Conservation (phyloP, 2,329 filamentous ascomycete genomes). For the Hymenoscyphus occultus region DNA sequence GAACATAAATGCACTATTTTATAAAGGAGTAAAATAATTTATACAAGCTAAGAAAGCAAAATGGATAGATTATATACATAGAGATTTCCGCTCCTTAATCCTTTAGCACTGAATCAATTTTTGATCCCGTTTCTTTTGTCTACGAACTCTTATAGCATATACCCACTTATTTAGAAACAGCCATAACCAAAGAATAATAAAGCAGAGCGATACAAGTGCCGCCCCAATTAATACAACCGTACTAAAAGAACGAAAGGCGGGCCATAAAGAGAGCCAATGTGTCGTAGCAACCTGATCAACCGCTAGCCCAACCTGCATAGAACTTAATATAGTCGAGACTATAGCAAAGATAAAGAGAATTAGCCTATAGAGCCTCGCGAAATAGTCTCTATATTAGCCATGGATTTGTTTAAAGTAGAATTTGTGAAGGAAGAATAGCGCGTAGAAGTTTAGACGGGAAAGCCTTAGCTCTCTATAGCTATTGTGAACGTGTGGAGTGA, state of each 20-base stretch:
- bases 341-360: conserved; percentile 13
- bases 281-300: conserved; percentile 7
- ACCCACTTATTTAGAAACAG: conserved; percentile 1
- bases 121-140: background rate
- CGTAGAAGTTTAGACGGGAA: conserved; percentile 19
- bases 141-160: background rate
- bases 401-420: conserved; percentile 8
- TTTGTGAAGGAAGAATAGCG: conserved; percentile 11
- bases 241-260: conserved; percentile 2
- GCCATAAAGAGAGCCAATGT: background rate
- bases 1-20: too few relatives aligned
- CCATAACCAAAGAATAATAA: background rate
- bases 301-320: conserved; percentile 16
- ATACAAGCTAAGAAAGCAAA: background rate
- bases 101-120: background rate
- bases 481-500: too few relatives aligned
- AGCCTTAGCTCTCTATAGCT: conserved; percentile 38
- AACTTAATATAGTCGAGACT: conserved; percentile 9
- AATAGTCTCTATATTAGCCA: conserved; percentile 15
- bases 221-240: background rate
- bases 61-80: background rate
- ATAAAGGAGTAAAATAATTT: too few relatives aligned
- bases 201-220: conserved; percentile 4
- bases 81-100: background rate
- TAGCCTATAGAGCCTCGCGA: conserved; percentile 14